Percentiles rank a stretch among this genome's conserved stretches.
Conservation (phyloP, 129 eudicot species). For the Ambrosia artemisiifolia region DNA sequence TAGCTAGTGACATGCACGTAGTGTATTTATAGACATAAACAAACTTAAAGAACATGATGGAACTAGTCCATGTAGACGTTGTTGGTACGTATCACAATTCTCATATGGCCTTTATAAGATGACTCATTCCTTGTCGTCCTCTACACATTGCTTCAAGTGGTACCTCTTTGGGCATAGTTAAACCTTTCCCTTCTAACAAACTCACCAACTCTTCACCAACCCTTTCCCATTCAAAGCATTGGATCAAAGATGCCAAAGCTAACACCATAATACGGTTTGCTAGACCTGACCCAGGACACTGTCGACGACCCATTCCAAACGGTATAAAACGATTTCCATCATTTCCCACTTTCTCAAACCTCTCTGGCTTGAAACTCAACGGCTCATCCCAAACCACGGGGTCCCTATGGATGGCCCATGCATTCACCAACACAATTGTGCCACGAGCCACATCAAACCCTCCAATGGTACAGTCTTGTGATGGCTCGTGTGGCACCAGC, state of each 20-base stretch:
- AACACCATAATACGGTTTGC: slow-evolving; percentile 21
- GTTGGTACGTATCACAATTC: too few species aligned
- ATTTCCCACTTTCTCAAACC: slow-evolving; percentile 25
- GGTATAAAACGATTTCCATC: slow-evolving; percentile 33
- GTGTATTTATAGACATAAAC: too few species aligned
- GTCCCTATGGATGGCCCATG: slow-evolving; percentile 48
- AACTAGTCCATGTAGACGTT: too few species aligned
- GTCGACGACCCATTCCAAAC: slow-evolving; percentile 42
- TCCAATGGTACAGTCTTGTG: slow-evolving; percentile 40
- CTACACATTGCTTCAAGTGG: slow-evolving; percentile 46
- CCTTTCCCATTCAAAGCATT: slow-evolving; percentile 47
- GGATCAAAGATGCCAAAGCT: slow-evolving; percentile 34
- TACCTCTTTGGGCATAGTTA: slow-evolving; percentile 39
- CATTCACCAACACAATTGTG: slow-evolving; percentile 39
- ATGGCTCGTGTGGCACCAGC: slow-evolving; percentile 37
- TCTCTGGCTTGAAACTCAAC: slow-evolving; percentile 31
- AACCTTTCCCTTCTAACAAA: slow-evolving; percentile 27
- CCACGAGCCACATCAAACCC: slow-evolving; percentile 40
- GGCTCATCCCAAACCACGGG: slow-evolving; percentile 37
- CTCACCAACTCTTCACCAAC: slow-evolving; percentile 31
- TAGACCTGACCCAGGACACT: slow-evolving; percentile 35
- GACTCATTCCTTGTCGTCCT: slow-evolving; percentile 20
- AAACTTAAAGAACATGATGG: too few species aligned
- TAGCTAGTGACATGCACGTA: too few species aligned
- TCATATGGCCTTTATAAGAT: slow-evolving; percentile 31